Base-by-base conservation (phyloP, 2,329 filamentous ascomycete species). In the Cordyceps farinosa region DNA sequence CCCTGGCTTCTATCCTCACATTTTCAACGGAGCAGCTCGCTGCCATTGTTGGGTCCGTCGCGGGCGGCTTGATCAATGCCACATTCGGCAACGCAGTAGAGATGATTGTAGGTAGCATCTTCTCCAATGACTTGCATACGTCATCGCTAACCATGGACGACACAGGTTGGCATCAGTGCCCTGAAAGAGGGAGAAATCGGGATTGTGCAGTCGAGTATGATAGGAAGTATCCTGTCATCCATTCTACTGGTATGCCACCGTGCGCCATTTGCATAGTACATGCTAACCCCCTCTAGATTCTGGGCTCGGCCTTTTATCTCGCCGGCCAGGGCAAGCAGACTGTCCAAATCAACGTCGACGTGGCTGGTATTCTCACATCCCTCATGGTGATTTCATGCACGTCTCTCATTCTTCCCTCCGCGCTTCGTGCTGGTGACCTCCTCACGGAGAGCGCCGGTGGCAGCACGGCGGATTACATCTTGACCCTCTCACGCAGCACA, bases 81-180 rank as follows among this genome's bases (percentile, higher is more conserved):
- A 87, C 86, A 0, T 88, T 88, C 73, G 85, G 85, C 62, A 88
- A 88, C 76, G 85, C 86, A 1, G 86, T 88, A 30, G 85, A 88
- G 70, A 74, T 88, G 65, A 88, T 88, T 75, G 85, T 86, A 54
- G 5, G 65, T 53, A 27, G 10, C 6, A 29, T 10, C n/a, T 38
- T 22, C 32, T 32, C 13, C 42, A 1, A 34, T 10, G 5, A 22
- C 11, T 30, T 32, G 36, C 9, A 27, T 10, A 1, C 29, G 17
- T 44, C 56, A 32, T 42, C 27, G 47, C 38, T 59, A n/a, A 62
- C 30, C 22, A 22, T 47, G n/a, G 13, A n/a, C 1, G 8, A n/a
- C n/a, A 27, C 7, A 63, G 61, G 61, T 63, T 22, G 61, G 61
- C 29, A 63, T 63, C 36, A 63, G 61, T 51, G 61, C 61, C n/a